Percentiles rank a stretch among this genome's conserved stretches.
These are phyloP conservation scores for Amylostereum areolatum DNA, from an alignment of 1,284 basidiomycete species.

Conservation along the genomic window DNA sequence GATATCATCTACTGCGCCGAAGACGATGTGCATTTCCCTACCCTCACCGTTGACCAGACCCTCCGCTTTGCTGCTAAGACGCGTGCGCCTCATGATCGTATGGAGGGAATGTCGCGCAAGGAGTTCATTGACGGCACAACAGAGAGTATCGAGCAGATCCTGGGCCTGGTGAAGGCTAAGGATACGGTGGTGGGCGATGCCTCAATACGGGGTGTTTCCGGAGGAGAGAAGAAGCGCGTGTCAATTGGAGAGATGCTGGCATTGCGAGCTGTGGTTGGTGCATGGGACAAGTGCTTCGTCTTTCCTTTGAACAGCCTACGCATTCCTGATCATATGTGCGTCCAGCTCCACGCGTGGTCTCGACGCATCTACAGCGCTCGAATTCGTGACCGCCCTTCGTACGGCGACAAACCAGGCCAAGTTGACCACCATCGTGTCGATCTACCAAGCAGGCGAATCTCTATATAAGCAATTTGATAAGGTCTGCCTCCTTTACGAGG, in stretches of 20 bases:
- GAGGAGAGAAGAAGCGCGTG: constrained; percentile 53
- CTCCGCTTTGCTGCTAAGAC: constrained; percentile 43
- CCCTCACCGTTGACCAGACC: constrained; percentile 45
- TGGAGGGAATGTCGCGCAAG: constrained; percentile 2
- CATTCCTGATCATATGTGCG: no score
- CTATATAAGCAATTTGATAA: constrained; percentile 64
- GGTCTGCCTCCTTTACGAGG: constrained; percentile 64
- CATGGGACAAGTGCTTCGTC: no score
- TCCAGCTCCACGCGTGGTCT: constrained; percentile 68
- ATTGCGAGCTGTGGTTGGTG: constrained; percentile 12
- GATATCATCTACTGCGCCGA: constrained; percentile 18
- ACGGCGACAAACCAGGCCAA: constrained; percentile 47
- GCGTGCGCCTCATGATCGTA: constrained; percentile 13
- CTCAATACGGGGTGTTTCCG: constrained; percentile 48
- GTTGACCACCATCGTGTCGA: constrained; percentile 56
- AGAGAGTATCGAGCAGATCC: no score
- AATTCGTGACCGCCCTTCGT: constrained; percentile 36
- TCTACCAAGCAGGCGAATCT: constrained; percentile 59
- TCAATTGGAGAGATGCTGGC: constrained; percentile 44
- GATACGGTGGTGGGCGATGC: no score
- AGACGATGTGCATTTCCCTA: constrained; percentile 40
- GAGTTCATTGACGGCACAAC: constrained; percentile 17
- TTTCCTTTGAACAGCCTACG: no score
- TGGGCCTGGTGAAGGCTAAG: no score
- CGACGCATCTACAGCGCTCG: constrained; percentile 67